These are phyloP conservation scores for Nyctanthes arbortristis DNA, from an alignment of 257 asterid species.

Conservation along the genomic window DNA sequence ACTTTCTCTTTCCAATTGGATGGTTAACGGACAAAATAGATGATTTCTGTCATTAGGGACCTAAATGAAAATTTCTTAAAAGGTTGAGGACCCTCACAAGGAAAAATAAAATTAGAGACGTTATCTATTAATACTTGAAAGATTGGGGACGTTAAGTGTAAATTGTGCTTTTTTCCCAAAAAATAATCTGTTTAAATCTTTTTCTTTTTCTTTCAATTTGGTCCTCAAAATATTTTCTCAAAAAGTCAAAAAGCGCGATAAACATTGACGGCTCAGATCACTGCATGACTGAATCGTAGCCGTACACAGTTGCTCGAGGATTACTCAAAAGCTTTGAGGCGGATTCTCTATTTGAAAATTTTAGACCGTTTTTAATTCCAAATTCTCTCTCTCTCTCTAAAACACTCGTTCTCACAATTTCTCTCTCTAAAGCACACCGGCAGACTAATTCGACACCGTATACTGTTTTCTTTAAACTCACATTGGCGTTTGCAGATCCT, in stretches of 20 bases:
- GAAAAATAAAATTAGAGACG: too few species aligned
- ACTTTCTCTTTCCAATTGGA: too few species aligned
- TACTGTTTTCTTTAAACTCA: too few species aligned
- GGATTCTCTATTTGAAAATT: neutral
- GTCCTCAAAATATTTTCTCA: neutral
- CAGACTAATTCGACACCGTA: too few species aligned
- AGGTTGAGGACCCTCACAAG: too few species aligned
- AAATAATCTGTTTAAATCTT: too few species aligned
- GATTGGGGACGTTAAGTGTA: too few species aligned
- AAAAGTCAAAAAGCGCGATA: neutral
- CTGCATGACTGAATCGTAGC: neutral
- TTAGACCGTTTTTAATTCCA: neutral
- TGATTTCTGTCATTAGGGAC: too few species aligned
- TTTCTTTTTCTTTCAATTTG: neutral
- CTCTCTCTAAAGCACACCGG: neutral
- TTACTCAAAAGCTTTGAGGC: neutral
- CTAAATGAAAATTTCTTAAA: too few species aligned
- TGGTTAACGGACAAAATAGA: too few species aligned
- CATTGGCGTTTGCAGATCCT: slow-evolving; percentile 27
- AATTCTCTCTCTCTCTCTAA: neutral
- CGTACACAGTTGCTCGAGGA: neutral
- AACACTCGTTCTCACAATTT: neutral
- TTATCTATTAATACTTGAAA: too few species aligned
- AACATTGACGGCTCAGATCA: neutral
- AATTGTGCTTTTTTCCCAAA: too few species aligned